Evolutionary conservation across 176 grass and related monocot species (phyloP).

Genomic region (Oryza longistaminata): DNA sequence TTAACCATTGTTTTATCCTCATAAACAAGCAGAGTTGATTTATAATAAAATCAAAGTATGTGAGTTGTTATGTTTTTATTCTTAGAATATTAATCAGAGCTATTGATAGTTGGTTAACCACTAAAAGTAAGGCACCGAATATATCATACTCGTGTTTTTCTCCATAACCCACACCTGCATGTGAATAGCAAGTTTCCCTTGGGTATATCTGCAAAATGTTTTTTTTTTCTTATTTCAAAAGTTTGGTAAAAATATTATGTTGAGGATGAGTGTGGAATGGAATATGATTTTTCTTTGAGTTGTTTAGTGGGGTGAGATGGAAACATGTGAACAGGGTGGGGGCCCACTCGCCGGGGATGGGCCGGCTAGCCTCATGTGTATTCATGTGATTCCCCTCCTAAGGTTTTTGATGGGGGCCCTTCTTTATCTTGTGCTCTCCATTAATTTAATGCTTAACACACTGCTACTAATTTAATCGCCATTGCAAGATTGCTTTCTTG

Average conservation of each 20-base stretch:
- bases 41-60: no score
- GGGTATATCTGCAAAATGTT: background rate
- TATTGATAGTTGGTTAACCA: background rate
- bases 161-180: background rate
- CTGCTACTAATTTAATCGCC: background rate
- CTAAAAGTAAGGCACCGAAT: background rate
- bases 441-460: background rate
- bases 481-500: conserved; percentile 25
- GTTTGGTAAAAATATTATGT: background rate
- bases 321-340: conserved; percentile 51
- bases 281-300: background rate
- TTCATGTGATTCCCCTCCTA: background rate
- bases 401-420: background rate
- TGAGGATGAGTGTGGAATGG: background rate
- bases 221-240: background rate
- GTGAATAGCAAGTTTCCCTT: background rate
- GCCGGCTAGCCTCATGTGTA: background rate
- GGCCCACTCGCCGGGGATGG: conserved; percentile 20
- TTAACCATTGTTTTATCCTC: no score
- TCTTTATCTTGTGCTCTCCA: background rate
- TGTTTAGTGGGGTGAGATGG: conserved; percentile 21
- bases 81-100: no score
- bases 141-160: background rate
- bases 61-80: no score
- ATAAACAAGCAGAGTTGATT: no score